Percentiles rank a stretch among this genome's conserved stretches.
These are phyloP conservation scores for Hymenochaete sp. DNA, from an alignment of 1,284 basidiomycete species.

Conservation along the genomic window DNA sequence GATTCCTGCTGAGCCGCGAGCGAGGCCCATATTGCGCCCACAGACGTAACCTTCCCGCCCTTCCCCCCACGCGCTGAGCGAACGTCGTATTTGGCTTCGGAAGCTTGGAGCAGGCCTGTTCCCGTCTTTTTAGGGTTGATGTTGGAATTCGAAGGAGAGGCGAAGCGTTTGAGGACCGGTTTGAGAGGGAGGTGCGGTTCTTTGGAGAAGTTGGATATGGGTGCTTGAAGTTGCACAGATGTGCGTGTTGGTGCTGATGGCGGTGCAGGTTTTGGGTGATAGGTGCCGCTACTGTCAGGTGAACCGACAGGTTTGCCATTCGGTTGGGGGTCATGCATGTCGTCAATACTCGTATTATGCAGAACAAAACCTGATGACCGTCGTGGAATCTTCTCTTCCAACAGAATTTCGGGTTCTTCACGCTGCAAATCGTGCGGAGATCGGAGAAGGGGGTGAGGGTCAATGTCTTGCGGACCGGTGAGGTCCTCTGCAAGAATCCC, in stretches of 20 bases:
- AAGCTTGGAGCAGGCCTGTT: constrained; percentile 27
- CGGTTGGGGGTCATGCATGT: neutral
- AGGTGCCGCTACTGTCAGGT: too few relatives aligned
- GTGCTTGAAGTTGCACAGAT: neutral
- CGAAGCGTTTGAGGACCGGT: constrained; percentile 14
- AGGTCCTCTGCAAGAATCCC: constrained; percentile 22
- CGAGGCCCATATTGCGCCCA: constrained; percentile 64
- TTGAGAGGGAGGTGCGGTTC: too few relatives aligned
- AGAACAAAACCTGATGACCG: constrained; percentile 17
- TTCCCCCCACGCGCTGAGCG: constrained; percentile 70
- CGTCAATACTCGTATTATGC: constrained; percentile 1
- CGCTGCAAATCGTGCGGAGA: neutral
- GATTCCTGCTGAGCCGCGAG: constrained; percentile 23
- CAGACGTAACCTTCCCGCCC: constrained; percentile 67
- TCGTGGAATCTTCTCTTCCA: constrained; percentile 9
- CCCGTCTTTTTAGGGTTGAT: too few relatives aligned
- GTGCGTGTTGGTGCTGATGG: neutral
- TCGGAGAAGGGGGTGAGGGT: constrained; percentile 19
- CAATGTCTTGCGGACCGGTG: constrained; percentile 23
- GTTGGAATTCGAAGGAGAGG: constrained; percentile 19
- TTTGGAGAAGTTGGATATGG: neutral
- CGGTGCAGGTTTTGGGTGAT: neutral
- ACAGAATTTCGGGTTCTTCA: neutral
- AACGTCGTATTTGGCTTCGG: constrained; percentile 57
- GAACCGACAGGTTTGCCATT: neutral